Base-by-base conservation (phyloP, 495 filamentous ascomycete species). In the Polyplosphaeria fusca region DNA sequence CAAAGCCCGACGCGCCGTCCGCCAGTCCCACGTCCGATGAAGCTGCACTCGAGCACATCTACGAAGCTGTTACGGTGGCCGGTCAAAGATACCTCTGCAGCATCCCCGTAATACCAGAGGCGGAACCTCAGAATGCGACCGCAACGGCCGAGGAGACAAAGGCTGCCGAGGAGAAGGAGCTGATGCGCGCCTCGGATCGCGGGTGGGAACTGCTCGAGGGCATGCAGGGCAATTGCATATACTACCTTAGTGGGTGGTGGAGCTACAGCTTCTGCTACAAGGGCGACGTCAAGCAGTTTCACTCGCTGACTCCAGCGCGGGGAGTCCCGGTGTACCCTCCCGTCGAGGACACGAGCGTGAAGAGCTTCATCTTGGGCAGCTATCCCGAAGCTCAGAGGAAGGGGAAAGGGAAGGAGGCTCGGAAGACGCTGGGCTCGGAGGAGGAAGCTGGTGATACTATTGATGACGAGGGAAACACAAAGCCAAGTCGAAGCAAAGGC, bases 191-290 rank as follows among this genome's bases (percentile, higher is more conserved):
- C 3, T 88, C 86, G 0, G 82, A 88, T 25, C 82, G 87, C 20
- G 93, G 93, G 3, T 87, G 90, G 80, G 89, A 96, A 67, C 78
- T 97, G n/a, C 80, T 98, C 32, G 78, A 83, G 64, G 90, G 86
- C 26, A 86, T 98, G 70, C 82, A 96, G 32, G 90, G 87, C 7
- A 77, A 81, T 37, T 98, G 93, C 74, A 79, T 98, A 59, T 96
- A 95, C 73, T 96, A 86, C 70, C 78, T 89, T 41, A 86, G 82
- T 0, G 93, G 92, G 2, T 98, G 93, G 93, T 98, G 93, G 93
- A 90, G 86, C 50, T 98, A 98, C 69, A 85, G 82, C 27, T 97
- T 95, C 73, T 98, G 93, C 75, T 95, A 96, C 74, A 86, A 87
- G 65, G 77, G 82, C 39, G 82, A 88, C 50, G 84, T 98, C 27